Evolutionary conservation across 768 basidiomycete species (phyloP).

Genomic region (Lentinula lateritia): DNA sequence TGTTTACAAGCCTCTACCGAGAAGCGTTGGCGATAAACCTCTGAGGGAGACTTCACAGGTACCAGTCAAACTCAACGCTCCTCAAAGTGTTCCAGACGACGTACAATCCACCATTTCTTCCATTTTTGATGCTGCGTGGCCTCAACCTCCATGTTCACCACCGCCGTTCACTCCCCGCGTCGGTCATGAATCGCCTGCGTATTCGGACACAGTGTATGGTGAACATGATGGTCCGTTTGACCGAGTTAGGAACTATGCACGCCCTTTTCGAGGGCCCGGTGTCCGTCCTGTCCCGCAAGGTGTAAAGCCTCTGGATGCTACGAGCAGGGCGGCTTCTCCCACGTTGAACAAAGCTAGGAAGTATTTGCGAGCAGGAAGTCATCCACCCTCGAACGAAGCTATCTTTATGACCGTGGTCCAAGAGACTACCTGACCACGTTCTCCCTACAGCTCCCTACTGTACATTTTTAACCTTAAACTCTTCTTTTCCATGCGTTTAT

Average conservation of each 20-base stretch:
- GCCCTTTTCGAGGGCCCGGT: slow-evolving; percentile 14
- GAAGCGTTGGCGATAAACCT: not conserved
- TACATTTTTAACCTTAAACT: not conserved
- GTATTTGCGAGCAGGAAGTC: slow-evolving; percentile 18
- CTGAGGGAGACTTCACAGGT: not conserved
- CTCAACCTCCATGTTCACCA: slow-evolving; percentile 23
- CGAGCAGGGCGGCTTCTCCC: not conserved
- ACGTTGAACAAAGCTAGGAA: slow-evolving; percentile 8
- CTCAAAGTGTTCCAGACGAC: slow-evolving; percentile 23
- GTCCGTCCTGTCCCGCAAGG: slow-evolving; percentile 18
- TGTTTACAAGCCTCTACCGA: slow-evolving; percentile 1
- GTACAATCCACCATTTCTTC: slow-evolving; percentile 30
- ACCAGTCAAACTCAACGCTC: not conserved
- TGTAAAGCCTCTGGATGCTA: not conserved
- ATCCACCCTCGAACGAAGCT: slow-evolving; percentile 20
- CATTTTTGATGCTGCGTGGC: slow-evolving; percentile 35
- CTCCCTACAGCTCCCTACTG: not conserved
- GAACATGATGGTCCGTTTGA: slow-evolving; percentile 14
- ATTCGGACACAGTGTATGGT: slow-evolving; percentile 14
- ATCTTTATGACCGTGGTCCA: slow-evolving; percentile 41
- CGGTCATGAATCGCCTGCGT: slow-evolving; percentile 16
- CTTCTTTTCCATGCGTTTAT: not conserved
- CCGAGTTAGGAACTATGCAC: slow-evolving; percentile 11
- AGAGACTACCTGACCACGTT: slow-evolving; percentile 25
- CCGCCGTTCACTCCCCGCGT: not conserved